Conservation (phyloP, 805 yeast genomes). For the Alloascoidea africana region DNA sequence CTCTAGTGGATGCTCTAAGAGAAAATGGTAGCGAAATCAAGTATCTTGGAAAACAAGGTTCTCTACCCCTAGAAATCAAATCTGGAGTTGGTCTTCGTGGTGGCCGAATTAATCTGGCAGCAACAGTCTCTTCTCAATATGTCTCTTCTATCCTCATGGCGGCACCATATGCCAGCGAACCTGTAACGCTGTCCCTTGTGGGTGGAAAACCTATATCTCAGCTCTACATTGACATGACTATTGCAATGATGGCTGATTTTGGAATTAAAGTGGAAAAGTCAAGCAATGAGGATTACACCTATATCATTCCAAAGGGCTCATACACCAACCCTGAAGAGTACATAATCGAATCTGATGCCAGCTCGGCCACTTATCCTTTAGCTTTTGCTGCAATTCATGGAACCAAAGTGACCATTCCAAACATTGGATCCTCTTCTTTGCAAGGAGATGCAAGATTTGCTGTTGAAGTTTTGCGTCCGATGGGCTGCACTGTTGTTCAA, state of each 20-base stretch:
- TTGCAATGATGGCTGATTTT: conserved; percentile 84
- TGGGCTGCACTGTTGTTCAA: conserved; percentile 89
- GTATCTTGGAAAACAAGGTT: conserved; percentile 64
- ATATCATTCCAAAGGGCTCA: conserved; percentile 74
- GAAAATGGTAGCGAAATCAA: conserved; percentile 64
- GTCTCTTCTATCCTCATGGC: conserved; percentile 94
- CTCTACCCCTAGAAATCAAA: conserved; percentile 62
- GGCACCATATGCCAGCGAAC: conserved; percentile 87
- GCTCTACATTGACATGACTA: conserved; percentile 93
- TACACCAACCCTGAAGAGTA: conserved; percentile 75
- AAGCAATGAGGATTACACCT: conserved; percentile 61
- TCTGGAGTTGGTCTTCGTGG: conserved; percentile 69
- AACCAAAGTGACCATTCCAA: conserved; percentile 82
- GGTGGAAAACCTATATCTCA: conserved; percentile 98
- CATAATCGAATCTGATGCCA: conserved; percentile 91
- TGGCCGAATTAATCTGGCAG: conserved; percentile 86
- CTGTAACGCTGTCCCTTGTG: conserved; percentile 75
- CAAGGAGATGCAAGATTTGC: conserved; percentile 98
- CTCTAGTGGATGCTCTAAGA: conserved; percentile 81
- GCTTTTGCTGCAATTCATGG: conserved; percentile 97
- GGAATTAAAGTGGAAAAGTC: conserved; percentile 69
- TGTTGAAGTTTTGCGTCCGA: conserved; percentile 76
- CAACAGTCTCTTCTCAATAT: conserved; percentile 93
- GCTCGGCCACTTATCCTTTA: conserved; percentile 93
- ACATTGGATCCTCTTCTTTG: conserved; percentile 78